Conservation (phyloP, 495 filamentous ascomycete genomes). For the Trypethelium eluteriae region DNA sequence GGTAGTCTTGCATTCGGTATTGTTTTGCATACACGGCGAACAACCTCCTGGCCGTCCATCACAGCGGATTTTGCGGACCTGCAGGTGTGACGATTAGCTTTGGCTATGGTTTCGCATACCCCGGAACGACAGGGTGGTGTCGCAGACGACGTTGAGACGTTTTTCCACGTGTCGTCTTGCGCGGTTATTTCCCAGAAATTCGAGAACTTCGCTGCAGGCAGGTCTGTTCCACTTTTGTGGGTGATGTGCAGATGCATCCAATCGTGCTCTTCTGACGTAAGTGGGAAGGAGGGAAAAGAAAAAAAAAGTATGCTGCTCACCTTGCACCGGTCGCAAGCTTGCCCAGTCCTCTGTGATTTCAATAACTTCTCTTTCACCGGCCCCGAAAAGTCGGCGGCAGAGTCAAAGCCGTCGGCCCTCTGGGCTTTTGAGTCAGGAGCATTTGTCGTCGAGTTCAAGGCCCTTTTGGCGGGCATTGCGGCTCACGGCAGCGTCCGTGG, state of each 20-base stretch:
- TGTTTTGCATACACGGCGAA: slow-evolving; percentile 62
- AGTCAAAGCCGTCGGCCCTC: neutral
- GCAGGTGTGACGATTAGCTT: slow-evolving; percentile 11
- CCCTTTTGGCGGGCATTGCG: slow-evolving; percentile 9
- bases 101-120: neutral
- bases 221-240: no score
- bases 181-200: neutral
- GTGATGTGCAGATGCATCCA: no score
- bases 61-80: slow-evolving; percentile 81
- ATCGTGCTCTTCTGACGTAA: no score
- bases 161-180: neutral
- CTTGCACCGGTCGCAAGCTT: slow-evolving; percentile 89
- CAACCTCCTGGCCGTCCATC: slow-evolving; percentile 67
- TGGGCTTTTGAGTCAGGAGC: neutral
- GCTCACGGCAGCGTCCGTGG: neutral
- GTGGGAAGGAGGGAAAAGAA: neutral
- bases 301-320: slow-evolving; percentile 40
- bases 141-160: no score
- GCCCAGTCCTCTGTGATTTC: slow-evolving; percentile 63
- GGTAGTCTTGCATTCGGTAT: slow-evolving; percentile 68
- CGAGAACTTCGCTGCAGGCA: slow-evolving; percentile 4
- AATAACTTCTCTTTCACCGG: slow-evolving; percentile 57
- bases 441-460: neutral
- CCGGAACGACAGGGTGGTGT: neutral
- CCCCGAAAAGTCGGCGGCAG: slow-evolving; percentile 54